Conservation (phyloP, 768 basidiomycete genomes). For the Rhizopogon vesiculosus region DNA sequence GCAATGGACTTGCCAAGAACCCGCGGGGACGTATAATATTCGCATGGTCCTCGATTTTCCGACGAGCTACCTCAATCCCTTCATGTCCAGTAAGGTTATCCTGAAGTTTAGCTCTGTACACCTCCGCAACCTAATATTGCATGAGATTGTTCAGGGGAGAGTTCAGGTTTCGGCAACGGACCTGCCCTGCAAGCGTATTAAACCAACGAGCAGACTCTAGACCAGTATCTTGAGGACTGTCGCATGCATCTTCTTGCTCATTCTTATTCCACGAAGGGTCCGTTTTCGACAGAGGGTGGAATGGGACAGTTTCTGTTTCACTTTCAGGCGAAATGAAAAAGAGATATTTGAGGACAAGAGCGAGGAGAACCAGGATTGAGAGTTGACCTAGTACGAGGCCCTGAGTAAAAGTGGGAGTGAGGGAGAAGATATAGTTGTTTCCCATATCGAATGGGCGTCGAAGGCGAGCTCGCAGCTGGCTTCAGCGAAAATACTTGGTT, state of each 20-base stretch:
- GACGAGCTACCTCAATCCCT: slow-evolving; percentile 81
- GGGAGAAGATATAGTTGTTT: slow-evolving; percentile 59
- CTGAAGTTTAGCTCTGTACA: slow-evolving; percentile 75
- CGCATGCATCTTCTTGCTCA: slow-evolving; percentile 4
- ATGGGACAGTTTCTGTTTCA: slow-evolving; percentile 50
- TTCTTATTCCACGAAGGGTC: slow-evolving; percentile 37
- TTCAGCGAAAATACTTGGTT: neutral
- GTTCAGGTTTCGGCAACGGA: slow-evolving; percentile 24
- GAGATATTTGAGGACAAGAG: slow-evolving; percentile 87
- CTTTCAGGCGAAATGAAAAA: slow-evolving; percentile 79
- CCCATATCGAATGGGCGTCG: slow-evolving; percentile 14
- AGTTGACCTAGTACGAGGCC: slow-evolving; percentile 91
- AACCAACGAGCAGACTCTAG: slow-evolving; percentile 90
- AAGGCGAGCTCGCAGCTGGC: neutral
- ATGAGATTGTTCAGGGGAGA: neutral
- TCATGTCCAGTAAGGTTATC: slow-evolving; percentile 64
- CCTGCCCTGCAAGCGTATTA: slow-evolving; percentile 81
- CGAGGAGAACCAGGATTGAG: slow-evolving; percentile 74
- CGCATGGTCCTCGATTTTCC: slow-evolving; percentile 73
- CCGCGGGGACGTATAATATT: slow-evolving; percentile 71
- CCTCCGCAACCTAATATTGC: slow-evolving; percentile 50
- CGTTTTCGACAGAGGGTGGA: slow-evolving; percentile 54
- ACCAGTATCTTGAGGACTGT: slow-evolving; percentile 9
- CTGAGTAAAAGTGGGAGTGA: slow-evolving; percentile 91
- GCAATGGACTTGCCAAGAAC: slow-evolving; percentile 50